Percentiles rank a stretch among this genome's conserved stretches.
These are phyloP conservation scores for Orbilia quercus DNA, from an alignment of 2,329 filamentous ascomycete genomes.

Conservation along the genomic window DNA sequence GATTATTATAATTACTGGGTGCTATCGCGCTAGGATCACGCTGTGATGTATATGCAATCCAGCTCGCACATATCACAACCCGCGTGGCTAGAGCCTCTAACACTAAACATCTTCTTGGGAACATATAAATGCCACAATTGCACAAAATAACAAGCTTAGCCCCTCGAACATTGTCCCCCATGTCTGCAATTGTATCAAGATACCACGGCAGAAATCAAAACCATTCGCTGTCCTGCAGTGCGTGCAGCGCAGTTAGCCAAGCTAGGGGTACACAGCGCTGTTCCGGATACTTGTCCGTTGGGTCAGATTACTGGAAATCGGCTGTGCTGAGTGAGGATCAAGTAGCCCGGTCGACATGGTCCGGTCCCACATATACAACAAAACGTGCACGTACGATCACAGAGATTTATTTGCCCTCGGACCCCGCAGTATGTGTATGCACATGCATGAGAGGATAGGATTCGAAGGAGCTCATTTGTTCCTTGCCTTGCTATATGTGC, in stretches of 20 bases:
- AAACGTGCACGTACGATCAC: background rate
- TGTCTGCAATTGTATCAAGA: too few relatives aligned
- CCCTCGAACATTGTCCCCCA: too few relatives aligned
- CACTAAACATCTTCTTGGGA: too few relatives aligned
- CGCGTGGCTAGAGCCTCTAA: slow-evolving; percentile 36
- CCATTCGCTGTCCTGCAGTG: too few relatives aligned
- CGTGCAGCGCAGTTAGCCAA: too few relatives aligned
- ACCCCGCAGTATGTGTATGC: too few relatives aligned
- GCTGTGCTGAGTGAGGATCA: background rate
- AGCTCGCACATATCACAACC: slow-evolving; percentile 25
- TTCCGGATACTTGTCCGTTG: slow-evolving; percentile 45
- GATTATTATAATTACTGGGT: too few relatives aligned
- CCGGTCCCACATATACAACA: slow-evolving; percentile 3
- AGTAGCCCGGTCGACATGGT: background rate
- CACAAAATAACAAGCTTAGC: too few relatives aligned
- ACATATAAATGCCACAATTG: too few relatives aligned
- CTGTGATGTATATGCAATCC: background rate
- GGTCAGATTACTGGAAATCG: slow-evolving; percentile 19
- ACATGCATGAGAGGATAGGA: background rate
- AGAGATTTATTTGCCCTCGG: slow-evolving; percentile 4
- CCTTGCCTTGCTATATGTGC: slow-evolving; percentile 7
- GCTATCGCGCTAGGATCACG: too few relatives aligned
- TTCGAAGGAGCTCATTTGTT: slow-evolving; percentile 1
- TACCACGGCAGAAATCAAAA: too few relatives aligned
- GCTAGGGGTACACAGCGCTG: slow-evolving; percentile 9